Conservation (phyloP, 768 basidiomycete species). For the Termitomyces heimii region DNA sequence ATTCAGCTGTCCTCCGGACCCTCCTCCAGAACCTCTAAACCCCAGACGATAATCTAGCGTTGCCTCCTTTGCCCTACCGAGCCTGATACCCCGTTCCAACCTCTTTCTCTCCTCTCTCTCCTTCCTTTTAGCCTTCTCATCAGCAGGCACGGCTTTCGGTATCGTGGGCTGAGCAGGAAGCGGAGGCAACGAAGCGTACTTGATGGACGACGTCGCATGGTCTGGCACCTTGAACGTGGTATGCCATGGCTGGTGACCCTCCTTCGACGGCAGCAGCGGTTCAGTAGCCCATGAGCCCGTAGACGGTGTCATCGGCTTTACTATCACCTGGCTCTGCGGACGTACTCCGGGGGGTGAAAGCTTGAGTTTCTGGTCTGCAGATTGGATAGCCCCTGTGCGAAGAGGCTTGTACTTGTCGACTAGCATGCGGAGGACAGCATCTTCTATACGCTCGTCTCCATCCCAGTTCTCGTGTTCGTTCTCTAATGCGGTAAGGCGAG, state of each 20-base stretch:
- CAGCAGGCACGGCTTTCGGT: conserved; percentile 9
- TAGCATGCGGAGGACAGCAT: conserved; percentile 77
- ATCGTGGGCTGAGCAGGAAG: conserved; percentile 14
- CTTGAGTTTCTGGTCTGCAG: conserved; percentile 65
- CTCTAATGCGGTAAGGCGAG: conserved; percentile 25
- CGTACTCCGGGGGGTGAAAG: conserved; percentile 36
- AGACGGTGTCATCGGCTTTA: conserved; percentile 12
- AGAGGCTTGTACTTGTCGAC: conserved; percentile 84
- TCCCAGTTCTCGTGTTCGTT: conserved; percentile 64
- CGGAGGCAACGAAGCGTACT: conserved; percentile 40
- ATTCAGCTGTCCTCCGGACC: conserved; percentile 30
- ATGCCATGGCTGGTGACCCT: conserved; percentile 64
- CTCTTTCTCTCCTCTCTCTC: conserved; percentile 49
- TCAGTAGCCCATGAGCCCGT: conserved; percentile 42
- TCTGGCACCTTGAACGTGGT: conserved; percentile 60
- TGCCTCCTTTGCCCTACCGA: conserved; percentile 62
- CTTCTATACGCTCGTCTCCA: conserved; percentile 65
- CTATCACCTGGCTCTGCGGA: conserved; percentile 14
- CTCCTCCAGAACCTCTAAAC: conserved; percentile 23
- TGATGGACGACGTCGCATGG: conserved; percentile 47
- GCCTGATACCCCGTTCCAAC: conserved; percentile 44
- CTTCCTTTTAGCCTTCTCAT: conserved; percentile 34
- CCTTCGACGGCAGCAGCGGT: conserved; percentile 47
- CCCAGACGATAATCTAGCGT: conserved; percentile 76
- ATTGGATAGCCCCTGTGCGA: conserved; percentile 49